phyloP scores from a whole-genome alignment of 768 basidiomycete genomes.

The Suillus hirtellus region DNA sequence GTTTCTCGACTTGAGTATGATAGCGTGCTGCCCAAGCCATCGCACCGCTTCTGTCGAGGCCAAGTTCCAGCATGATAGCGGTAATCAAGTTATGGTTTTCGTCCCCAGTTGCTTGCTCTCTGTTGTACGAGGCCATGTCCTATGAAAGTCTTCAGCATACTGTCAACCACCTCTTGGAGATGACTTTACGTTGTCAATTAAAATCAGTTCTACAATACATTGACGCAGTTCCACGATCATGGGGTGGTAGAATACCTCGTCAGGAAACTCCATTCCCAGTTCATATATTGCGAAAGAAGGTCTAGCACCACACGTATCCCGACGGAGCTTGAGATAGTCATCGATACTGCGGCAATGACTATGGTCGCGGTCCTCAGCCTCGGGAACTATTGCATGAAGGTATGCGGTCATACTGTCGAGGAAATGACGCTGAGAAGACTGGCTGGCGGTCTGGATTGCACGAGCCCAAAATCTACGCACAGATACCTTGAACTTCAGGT shows the following conservation, averaged over 20 bases:
- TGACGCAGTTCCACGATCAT: constrained; percentile 13
- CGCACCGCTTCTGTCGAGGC: constrained; percentile 27
- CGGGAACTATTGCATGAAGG: constrained; percentile 5
- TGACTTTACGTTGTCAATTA: constrained; percentile 24
- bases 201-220: constrained; percentile 20
- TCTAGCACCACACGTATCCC: constrained; percentile 31
- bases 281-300: constrained; percentile 30
- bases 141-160: background rate
- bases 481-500: background rate
- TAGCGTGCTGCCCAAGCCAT: constrained; percentile 25
- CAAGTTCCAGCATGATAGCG: constrained; percentile 31
- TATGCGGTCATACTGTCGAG: constrained; percentile 5
- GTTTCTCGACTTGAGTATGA: constrained; percentile 14
- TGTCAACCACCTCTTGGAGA: background rate
- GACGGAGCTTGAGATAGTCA: constrained; percentile 34
- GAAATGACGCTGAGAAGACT: constrained; percentile 11
- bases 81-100: constrained; percentile 37
- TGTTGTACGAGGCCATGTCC: constrained; percentile 40
- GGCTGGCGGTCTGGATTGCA: constrained; percentile 3
- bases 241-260: constrained; percentile 33
- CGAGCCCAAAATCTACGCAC: constrained; percentile 12
- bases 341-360: constrained; percentile 25
- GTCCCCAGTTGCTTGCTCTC: constrained; percentile 35
- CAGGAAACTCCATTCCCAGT: constrained; percentile 33
- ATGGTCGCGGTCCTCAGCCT: constrained; percentile 12